phyloP scores from a whole-genome alignment of 129 eudicot species.

The Oenanthe sinensis region DNA sequence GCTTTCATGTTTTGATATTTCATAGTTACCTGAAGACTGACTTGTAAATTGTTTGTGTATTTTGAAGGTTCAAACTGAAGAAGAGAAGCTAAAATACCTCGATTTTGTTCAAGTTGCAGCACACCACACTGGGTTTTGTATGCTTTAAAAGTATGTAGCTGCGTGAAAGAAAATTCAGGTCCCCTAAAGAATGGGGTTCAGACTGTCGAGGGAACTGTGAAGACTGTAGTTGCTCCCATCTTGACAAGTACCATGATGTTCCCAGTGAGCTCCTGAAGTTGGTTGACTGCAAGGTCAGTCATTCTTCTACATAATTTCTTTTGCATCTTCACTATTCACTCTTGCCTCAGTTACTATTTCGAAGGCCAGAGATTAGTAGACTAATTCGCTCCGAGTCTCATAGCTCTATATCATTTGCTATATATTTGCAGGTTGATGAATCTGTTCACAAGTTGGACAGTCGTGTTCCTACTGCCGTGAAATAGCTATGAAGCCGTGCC shows the following conservation, averaged over 20 bases:
- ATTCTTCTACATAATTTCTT: background rate
- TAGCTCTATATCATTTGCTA: too few species aligned
- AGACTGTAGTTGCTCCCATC: conserved; percentile 79
- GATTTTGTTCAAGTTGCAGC: conserved; percentile 67
- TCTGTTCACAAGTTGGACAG: conserved; percentile 52
- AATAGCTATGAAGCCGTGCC: conserved; percentile 42
- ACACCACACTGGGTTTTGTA: conserved; percentile 36
- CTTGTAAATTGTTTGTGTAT: too few species aligned
- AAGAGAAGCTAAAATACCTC: conserved; percentile 60
- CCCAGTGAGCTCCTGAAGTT: conserved; percentile 67
- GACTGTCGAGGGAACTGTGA: conserved; percentile 66
- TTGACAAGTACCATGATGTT: conserved; percentile 56
- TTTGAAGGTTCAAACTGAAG: too few species aligned
- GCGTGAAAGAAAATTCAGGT: conserved; percentile 77
- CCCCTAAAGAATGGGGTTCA: conserved; percentile 72
- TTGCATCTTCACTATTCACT: background rate
- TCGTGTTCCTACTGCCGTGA: conserved; percentile 53
- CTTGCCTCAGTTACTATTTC: background rate
- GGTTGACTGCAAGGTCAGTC: conserved; percentile 71
- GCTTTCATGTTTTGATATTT: too few species aligned
- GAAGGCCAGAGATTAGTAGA: background rate
- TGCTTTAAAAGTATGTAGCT: conserved; percentile 45
- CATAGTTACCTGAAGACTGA: too few species aligned
- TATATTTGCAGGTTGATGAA: conserved; percentile 57
- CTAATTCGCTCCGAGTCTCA: background rate